phyloP scores from a whole-genome alignment of 228 moss, liverwort and hornwort species.

The Sphagnum fallax region DNA sequence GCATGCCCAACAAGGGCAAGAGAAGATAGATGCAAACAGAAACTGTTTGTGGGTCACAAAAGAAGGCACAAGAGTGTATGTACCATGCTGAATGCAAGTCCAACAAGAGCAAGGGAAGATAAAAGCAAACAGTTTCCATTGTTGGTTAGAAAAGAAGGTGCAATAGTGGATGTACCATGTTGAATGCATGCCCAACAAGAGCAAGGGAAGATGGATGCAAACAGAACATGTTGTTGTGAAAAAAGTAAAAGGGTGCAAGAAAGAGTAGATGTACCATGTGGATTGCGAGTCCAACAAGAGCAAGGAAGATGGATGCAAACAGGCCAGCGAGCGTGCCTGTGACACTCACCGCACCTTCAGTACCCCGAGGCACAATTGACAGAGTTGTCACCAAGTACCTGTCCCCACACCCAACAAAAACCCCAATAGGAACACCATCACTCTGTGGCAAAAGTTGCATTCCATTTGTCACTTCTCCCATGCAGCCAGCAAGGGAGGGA shows the following conservation, averaged over 20 bases:
- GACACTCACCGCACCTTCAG: constrained; percentile 91
- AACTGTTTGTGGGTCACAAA: too few relatives aligned
- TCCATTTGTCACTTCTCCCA: neutral
- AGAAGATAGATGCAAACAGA: too few relatives aligned
- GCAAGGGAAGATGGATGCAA: neutral
- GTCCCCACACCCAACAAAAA: constrained; percentile 11
- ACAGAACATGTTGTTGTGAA: neutral
- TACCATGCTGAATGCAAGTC: too few relatives aligned
- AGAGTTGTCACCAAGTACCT: constrained; percentile 93
- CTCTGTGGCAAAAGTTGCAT: neutral
- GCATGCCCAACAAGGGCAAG: too few relatives aligned
- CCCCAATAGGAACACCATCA: neutral
- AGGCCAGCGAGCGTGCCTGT: constrained; percentile 90
- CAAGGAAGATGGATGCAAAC: constrained; percentile 69
- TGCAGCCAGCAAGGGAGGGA: neutral
- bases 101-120: too few relatives aligned
- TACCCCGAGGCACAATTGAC: constrained; percentile 75
- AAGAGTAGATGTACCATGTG: constrained; percentile 43
- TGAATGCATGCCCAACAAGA: neutral
- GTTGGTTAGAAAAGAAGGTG: neutral
- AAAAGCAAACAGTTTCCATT: too few relatives aligned
- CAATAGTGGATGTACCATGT: neutral
- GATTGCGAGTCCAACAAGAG: constrained; percentile 44
- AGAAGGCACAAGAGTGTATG: too few relatives aligned
- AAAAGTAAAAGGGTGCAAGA: neutral